Evolutionary conservation across 352 stramenopile genomes (phyloP), one percentile per base, ranked within the genome.

Genomic region (Hyphochytrium catenoides): DNA sequence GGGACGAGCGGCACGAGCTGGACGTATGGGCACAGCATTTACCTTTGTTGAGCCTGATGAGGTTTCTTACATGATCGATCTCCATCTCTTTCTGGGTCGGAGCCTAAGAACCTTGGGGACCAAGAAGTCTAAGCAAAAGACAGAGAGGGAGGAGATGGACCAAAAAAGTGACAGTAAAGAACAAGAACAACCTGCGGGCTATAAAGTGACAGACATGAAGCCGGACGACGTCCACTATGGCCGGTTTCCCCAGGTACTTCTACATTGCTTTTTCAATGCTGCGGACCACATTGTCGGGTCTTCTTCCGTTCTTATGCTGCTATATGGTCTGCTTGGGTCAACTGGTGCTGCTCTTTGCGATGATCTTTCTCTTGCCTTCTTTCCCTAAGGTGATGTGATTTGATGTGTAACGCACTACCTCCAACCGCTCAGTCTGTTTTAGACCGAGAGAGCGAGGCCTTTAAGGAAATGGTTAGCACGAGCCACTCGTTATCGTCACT

Each of bases 1-100:
- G n/a, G 88, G 89, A 48, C 83, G 89, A 48, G 89, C 86, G 20
- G 89, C 88, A 3, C 66, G 89, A 57, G 84, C 91, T n/a, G 85
- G 87, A 15, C 65, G 85, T 23, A 88, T 70, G 41, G 88, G 87
- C 47, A 88, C 76, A 28, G 91, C 88, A 20, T 95, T 92, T 53
- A 93, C 62, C 51, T 72, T 98, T 46, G 83, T 96, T 9, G 90
- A 97, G 44, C 85, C 85, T 14, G 87, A 96, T 41, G 92, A 99
- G 51, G 56, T 95, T 32, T 82, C 91, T 8, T 98, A 96, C 57
- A 95, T 98, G 78, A 73, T 98, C 16, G 92, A 99, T 52, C 44
- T 97, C 23, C 75, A 95, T 50, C 41, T 95, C 27, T 97, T 95
- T 56, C 71, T 98, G 24, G 84, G 82, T 26, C 71, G 72, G 1